Percentiles rank a stretch among this genome's conserved stretches.
Evolutionary conservation across 2,329 filamentous ascomycete genomes (phyloP).

Genomic region (Penicillium griseofulvum): DNA sequence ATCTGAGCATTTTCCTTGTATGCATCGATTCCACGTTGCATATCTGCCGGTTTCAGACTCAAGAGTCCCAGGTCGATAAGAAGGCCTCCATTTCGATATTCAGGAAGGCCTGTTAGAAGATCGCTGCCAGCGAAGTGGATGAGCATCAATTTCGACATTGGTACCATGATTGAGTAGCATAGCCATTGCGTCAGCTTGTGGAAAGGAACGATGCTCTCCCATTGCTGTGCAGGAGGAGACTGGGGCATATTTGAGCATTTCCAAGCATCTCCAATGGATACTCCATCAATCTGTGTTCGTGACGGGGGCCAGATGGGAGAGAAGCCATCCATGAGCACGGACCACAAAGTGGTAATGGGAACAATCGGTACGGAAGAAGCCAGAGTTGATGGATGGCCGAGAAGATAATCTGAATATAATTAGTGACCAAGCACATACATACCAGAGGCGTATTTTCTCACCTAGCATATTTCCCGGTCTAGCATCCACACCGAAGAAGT

Average conservation of each 20-base stretch:
- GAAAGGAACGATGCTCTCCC: conserved; percentile 84
- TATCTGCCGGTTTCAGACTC: conserved; percentile 68
- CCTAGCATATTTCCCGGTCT: conserved; percentile 93
- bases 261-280: conserved; percentile 91
- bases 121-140: conserved; percentile 79
- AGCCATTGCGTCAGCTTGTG: conserved; percentile 96
- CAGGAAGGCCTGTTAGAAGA: conserved; percentile 80
- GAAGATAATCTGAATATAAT: conserved; percentile 69
- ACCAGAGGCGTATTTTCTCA: conserved; percentile 43
- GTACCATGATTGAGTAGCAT: conserved; percentile 88
- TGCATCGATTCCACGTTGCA: conserved; percentile 66
- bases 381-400: conserved; percentile 85
- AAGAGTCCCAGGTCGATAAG: conserved; percentile 82
- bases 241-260: conserved; percentile 78
- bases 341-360: conserved; percentile 84
- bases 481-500: conserved; percentile 79
- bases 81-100: conserved; percentile 88
- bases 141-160: conserved; percentile 76
- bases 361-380: conserved; percentile 86
- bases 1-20: conserved; percentile 69
- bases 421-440: conserved; percentile 1
- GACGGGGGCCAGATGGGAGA: conserved; percentile 84
- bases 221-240: conserved; percentile 62
- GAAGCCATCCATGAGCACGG: conserved; percentile 82
- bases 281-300: conserved; percentile 80